These are phyloP conservation scores for Pholiota molesta DNA, from an alignment of 768 basidiomycete species.

Conservation along the genomic window DNA sequence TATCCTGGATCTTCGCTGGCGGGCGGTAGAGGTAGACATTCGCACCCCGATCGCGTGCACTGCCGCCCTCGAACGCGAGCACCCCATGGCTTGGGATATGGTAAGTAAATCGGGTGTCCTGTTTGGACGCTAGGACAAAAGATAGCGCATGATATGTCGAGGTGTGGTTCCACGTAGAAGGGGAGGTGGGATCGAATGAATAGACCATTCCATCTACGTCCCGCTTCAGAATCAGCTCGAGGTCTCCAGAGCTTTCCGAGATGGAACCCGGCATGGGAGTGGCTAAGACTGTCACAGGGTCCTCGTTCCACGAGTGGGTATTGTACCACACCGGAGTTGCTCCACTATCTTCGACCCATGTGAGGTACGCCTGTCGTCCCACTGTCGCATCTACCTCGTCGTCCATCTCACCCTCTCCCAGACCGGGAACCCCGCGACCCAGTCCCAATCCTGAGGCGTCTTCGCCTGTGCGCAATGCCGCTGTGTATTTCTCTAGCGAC, in stretches of 20 bases:
- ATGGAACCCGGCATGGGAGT: conserved; percentile 63
- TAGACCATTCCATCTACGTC: conserved; percentile 76
- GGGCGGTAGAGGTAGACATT: conserved; percentile 88
- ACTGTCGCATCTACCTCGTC: conserved; percentile 82
- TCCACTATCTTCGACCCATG: conserved; percentile 66
- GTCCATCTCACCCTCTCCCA: conserved; percentile 89
- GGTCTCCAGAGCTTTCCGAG: conserved; percentile 17
- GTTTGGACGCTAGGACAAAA: conserved; percentile 93
- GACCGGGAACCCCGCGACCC: conserved; percentile 72
- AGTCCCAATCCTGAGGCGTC: conserved; percentile 66
- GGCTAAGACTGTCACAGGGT: conserved; percentile 63
- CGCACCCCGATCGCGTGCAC: conserved; percentile 64
- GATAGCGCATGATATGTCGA: conserved; percentile 89
- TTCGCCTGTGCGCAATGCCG: conserved; percentile 57
- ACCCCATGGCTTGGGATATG: conserved; percentile 63
- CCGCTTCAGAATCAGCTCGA: conserved; percentile 66
- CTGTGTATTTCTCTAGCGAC: conserved; percentile 84
- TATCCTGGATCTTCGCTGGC: conserved; percentile 44
- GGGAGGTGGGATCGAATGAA: conserved; percentile 39
- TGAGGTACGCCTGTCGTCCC: conserved; percentile 65
- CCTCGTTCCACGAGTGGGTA: conserved; percentile 28
- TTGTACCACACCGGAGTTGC: conserved; percentile 43
- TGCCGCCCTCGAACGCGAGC: conserved; percentile 81
- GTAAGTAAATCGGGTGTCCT: conserved; percentile 85
- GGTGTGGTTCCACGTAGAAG: conserved; percentile 66